A percentile compares a stretch with the other conserved stretches of the same genome.
Evolutionary conservation across 331 rosid species (phyloP).

Genomic region (Acacia pycnantha): DNA sequence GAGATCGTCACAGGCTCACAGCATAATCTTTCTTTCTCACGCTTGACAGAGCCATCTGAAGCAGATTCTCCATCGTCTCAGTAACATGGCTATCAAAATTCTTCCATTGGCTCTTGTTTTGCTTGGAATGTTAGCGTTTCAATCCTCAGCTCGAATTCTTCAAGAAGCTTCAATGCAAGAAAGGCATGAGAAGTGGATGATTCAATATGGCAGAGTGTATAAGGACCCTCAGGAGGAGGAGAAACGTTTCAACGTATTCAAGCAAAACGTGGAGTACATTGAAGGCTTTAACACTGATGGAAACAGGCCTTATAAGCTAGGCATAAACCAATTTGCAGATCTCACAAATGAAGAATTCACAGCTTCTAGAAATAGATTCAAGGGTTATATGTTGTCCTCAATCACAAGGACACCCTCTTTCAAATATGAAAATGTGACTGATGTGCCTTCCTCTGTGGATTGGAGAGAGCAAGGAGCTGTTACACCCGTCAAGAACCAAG

Average conservation of each 20-base stretch:
- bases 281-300: slow-evolving; percentile 24
- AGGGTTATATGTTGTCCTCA: slow-evolving; percentile 39
- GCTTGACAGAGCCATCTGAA: neutral
- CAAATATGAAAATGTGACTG: slow-evolving; percentile 38
- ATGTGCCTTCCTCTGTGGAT: slow-evolving; percentile 34
- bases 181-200: slow-evolving; percentile 45
- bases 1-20: neutral
- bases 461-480: slow-evolving; percentile 57
- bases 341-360: slow-evolving; percentile 48
- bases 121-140: slow-evolving; percentile 22
- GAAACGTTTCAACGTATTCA: neutral
- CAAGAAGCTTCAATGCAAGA: slow-evolving; percentile 26
- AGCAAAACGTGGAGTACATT: neutral
- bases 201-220: neutral
- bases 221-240: neutral
- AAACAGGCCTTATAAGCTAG: slow-evolving; percentile 35
- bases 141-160: slow-evolving; percentile 39
- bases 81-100: slow-evolving; percentile 11
- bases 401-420: slow-evolving; percentile 27
- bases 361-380: slow-evolving; percentile 38
- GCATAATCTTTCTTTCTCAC: slow-evolving; percentile 23
- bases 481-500: slow-evolving; percentile 54
- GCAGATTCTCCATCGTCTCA: too few relatives aligned
- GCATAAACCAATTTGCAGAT: slow-evolving; percentile 43
- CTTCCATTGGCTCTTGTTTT: slow-evolving; percentile 22